A percentile compares a stretch with the other conserved stretches of the same genome.
phyloP scores from a whole-genome alignment of 2,329 filamentous ascomycete genomes.

The Phialophora verrucosa region DNA sequence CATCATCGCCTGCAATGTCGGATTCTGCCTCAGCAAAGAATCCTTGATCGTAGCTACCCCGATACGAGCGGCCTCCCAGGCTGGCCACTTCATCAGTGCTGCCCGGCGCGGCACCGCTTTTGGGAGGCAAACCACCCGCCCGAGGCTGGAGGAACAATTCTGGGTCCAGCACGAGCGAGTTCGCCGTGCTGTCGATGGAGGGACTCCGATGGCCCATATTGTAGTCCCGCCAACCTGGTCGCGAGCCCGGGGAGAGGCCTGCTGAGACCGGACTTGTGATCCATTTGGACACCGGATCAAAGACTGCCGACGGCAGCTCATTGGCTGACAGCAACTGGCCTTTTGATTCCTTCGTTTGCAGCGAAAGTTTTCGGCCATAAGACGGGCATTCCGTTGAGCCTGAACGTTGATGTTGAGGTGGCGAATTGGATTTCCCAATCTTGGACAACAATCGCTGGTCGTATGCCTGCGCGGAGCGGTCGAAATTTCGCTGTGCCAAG shows the following conservation, averaged over 20 bases:
- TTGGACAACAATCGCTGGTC: constrained; percentile 67
- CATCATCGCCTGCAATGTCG: constrained; percentile 50
- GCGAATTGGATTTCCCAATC: constrained; percentile 65
- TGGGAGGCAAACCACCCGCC: constrained; percentile 51
- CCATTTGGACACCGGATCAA: constrained; percentile 43
- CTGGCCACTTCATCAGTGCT: constrained; percentile 57
- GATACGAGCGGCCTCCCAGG: constrained; percentile 58
- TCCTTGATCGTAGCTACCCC: constrained; percentile 68
- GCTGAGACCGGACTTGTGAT: constrained; percentile 49
- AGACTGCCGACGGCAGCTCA: constrained; percentile 29
- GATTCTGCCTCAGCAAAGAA: constrained; percentile 58
- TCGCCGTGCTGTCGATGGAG: constrained; percentile 51
- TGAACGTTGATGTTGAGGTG: constrained; percentile 52
- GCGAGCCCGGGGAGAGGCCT: constrained; percentile 50
- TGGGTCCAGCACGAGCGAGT: constrained; percentile 49
- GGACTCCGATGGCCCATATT: constrained; percentile 49
- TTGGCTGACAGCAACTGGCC: constrained; percentile 28
- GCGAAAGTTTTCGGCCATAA: constrained; percentile 44
- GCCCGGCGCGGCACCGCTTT: constrained; percentile 54
- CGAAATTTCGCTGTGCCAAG: constrained; percentile 62
- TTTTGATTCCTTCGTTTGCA: constrained; percentile 35
- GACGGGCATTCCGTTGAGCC: constrained; percentile 44
- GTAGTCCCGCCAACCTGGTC: constrained; percentile 50
- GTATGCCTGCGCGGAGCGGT: constrained; percentile 66
- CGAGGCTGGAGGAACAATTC: constrained; percentile 47